Conservation (phyloP, 169 alveolate species). For the Plasmodium yoelii region DNA sequence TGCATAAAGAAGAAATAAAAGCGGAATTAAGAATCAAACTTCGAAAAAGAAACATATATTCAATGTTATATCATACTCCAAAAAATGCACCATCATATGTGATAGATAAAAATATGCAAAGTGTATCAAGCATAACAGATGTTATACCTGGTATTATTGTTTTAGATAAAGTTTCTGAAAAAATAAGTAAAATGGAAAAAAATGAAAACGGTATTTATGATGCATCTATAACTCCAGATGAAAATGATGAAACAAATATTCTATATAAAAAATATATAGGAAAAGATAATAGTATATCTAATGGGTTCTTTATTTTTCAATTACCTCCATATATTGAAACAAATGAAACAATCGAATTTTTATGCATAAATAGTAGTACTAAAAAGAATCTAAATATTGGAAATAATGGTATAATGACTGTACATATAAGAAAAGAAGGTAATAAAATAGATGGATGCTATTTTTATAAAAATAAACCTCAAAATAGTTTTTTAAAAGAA, state of each 20-base stretch:
- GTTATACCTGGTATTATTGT: conserved; percentile 55
- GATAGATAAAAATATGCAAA: conserved; percentile 14
- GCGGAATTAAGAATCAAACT: neutral
- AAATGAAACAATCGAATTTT: conserved; percentile 30
- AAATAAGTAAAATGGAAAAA: conserved; percentile 5
- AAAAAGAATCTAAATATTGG: conserved; percentile 17
- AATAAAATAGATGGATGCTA: conserved; percentile 44
- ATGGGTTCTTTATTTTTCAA: conserved; percentile 58
- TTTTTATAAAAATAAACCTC: conserved; percentile 31
- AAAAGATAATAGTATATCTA: conserved; percentile 8
- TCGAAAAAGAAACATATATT: conserved; percentile 46
- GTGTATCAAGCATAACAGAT: neutral
- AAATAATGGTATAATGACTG: conserved; percentile 61
- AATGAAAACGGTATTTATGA: conserved; percentile 7
- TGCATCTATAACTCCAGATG: neutral
- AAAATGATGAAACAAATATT: neutral
- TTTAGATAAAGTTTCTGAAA: conserved; percentile 1
- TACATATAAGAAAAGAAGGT: conserved; percentile 17
- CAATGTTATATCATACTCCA: conserved; percentile 16
- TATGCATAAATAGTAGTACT: conserved; percentile 39
- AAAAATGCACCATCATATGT: conserved; percentile 32
- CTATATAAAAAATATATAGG: conserved; percentile 23
- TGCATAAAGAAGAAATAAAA: neutral
- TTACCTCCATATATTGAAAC: conserved; percentile 60
- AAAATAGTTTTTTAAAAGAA: conserved; percentile 27